These are phyloP conservation scores for Rhodotorula diobovata DNA, from an alignment of 768 basidiomycete genomes.

Conservation along the genomic window DNA sequence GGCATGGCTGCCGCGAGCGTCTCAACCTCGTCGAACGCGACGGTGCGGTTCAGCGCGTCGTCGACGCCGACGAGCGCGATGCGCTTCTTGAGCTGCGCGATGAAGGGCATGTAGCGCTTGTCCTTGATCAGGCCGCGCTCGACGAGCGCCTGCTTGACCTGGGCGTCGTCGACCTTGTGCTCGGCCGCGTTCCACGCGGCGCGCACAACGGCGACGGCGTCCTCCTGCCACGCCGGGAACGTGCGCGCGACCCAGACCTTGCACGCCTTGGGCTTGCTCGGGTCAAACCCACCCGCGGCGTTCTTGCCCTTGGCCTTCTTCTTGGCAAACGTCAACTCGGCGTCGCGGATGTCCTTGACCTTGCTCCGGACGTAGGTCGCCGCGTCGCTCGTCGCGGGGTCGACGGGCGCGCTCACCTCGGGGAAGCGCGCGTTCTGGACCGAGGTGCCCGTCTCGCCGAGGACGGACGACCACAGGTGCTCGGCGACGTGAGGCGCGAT, in stretches of 20 bases:
- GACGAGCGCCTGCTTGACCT: conserved; percentile 64
- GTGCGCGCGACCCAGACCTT: conserved; percentile 81
- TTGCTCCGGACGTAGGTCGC: conserved; percentile 80
- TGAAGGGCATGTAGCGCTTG: conserved; percentile 87
- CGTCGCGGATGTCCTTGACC: conserved; percentile 86
- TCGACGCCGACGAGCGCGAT: conserved; percentile 50
- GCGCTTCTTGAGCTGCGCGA: conserved; percentile 69
- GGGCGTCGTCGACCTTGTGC: conserved; percentile 70
- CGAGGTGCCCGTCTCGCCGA: conserved; percentile 69
- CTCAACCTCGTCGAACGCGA: conserved; percentile 76
- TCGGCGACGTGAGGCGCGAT: conserved; percentile 92
- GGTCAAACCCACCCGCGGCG: conserved; percentile 61
- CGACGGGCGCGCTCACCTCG: conserved; percentile 58
- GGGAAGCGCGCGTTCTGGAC: conserved; percentile 85
- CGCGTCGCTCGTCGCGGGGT: conserved; percentile 65
- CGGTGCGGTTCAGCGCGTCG: conserved; percentile 71
- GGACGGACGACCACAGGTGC: conserved; percentile 71
- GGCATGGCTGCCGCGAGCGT: conserved; percentile 67
- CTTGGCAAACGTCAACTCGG: conserved; percentile 72
- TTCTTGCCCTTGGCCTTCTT: conserved; percentile 66
- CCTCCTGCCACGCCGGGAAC: conserved; percentile 93
- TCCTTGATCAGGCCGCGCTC: conserved; percentile 83
- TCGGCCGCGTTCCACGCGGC: conserved; percentile 33
- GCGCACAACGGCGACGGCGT: conserved; percentile 60
- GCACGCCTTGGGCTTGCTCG: conserved; percentile 69